Evolutionary conservation across 2,329 filamentous ascomycete species (phyloP).

Genomic region (Xylariaceae sp.): DNA sequence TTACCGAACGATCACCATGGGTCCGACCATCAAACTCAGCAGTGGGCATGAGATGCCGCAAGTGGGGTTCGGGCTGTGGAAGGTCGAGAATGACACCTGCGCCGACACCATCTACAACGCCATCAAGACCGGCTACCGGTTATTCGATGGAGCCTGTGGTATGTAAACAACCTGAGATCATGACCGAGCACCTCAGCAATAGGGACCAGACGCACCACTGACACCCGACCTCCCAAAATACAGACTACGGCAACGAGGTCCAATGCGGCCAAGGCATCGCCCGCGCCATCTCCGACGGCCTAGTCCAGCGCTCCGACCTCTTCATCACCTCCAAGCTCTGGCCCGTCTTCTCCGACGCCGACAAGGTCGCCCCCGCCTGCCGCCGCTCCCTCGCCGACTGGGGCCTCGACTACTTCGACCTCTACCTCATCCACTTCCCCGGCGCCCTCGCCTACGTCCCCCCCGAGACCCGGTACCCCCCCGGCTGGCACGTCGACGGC

Average conservation of each 20-base stretch:
- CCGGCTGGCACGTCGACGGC: constrained; percentile 68
- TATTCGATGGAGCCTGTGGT: constrained; percentile 59
- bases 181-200: too few species aligned
- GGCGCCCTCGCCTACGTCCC: constrained; percentile 82
- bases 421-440: constrained; percentile 88
- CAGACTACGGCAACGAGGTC: constrained; percentile 80
- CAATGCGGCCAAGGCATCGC: constrained; percentile 73
- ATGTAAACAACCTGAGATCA: constrained; percentile 28
- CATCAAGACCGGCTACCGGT: constrained; percentile 59
- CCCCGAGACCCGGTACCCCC: constrained; percentile 73
- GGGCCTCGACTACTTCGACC: constrained; percentile 84
- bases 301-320: constrained; percentile 80
- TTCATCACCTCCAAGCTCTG: constrained; percentile 93
- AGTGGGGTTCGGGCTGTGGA: constrained; percentile 79
- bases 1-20: constrained; percentile 12
- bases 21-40: constrained; percentile 56
- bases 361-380: constrained; percentile 71
- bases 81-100: constrained; percentile 69
- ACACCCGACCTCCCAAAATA: too few species aligned
- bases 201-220: too few species aligned
- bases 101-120: constrained; percentile 76
- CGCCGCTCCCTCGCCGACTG: constrained; percentile 77
- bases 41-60: constrained; percentile 68
- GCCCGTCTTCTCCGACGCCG: constrained; percentile 83
- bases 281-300: constrained; percentile 73